Conservation (phyloP, 2,329 filamentous ascomycete genomes). For the Remersonia thermophila region DNA sequence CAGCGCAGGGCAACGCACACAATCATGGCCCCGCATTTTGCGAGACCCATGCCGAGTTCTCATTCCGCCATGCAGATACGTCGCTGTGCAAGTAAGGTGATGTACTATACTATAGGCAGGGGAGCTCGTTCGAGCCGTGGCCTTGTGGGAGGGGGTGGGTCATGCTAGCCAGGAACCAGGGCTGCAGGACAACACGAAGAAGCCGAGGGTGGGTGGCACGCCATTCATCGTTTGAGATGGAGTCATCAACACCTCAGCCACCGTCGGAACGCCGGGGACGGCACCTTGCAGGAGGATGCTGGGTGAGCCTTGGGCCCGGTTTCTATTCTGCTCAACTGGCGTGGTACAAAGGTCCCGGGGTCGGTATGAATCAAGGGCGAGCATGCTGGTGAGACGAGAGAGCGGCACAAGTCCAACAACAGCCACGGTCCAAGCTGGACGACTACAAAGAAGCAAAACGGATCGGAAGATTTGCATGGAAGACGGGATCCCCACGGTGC, state of each 20-base stretch:
- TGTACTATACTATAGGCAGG: too few species aligned
- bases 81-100: too few species aligned
- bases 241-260: constrained; percentile 3
- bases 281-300: constrained; percentile 11
- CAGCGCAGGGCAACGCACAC: too few species aligned
- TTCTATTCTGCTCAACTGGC: constrained; percentile 8
- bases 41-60: too few species aligned
- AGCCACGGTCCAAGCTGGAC: too few species aligned
- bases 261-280: constrained; percentile 11
- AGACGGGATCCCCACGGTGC: too few species aligned
- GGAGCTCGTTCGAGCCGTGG: too few species aligned
- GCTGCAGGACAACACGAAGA: constrained; percentile 11
- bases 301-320: constrained; percentile 5
- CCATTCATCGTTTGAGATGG: constrained; percentile 11
- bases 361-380: not conserved
- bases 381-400: not conserved
- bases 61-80: too few species aligned
- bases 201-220: not conserved
- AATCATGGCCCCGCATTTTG: too few species aligned
- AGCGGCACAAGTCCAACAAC: constrained; percentile 1
- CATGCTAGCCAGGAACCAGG: constrained; percentile 8
- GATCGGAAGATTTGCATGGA: too few species aligned
- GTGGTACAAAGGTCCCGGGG: constrained; percentile 11
- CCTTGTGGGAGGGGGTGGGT: too few species aligned
- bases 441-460: too few species aligned